phyloP scores from a whole-genome alignment of 2,329 filamentous ascomycete genomes.

The Diaporthe destruens region DNA sequence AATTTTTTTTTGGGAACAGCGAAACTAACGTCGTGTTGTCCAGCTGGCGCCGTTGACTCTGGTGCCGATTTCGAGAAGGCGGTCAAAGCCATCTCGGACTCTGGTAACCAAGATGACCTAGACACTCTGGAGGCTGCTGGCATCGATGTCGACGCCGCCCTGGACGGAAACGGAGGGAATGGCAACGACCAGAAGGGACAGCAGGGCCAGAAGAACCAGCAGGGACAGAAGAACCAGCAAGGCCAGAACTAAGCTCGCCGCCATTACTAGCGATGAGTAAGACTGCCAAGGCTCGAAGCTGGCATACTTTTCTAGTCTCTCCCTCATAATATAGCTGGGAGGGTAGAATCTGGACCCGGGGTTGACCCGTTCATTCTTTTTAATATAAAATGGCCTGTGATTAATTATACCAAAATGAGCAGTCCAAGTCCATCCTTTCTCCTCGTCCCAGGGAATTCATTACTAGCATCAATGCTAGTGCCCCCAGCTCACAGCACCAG shows the following conservation, averaged over 20 bases:
- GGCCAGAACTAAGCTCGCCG: neutral
- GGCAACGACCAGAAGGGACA: neutral
- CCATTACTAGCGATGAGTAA: neutral
- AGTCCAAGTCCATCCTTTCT: neutral
- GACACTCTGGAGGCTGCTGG: slow-evolving; percentile 32
- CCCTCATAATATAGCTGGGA: neutral
- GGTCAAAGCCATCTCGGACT: slow-evolving; percentile 26
- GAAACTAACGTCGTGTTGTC: neutral
- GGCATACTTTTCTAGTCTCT: neutral
- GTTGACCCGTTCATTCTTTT: neutral
- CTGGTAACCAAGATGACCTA: slow-evolving; percentile 29
- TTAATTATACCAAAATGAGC: slow-evolving; percentile 1
- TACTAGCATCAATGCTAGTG: neutral
- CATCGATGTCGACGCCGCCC: slow-evolving; percentile 20
- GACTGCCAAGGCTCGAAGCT: neutral
- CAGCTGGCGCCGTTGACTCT: slow-evolving; percentile 32
- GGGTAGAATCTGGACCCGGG: neutral
- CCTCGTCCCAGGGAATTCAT: no score
- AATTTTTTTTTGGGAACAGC: neutral
- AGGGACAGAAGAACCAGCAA: neutral
- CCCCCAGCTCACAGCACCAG: no score
- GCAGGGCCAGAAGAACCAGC: neutral
- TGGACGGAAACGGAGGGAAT: neutral
- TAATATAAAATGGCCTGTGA: slow-evolving; percentile 8
- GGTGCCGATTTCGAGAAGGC: slow-evolving; percentile 33